Evolutionary conservation across 1,284 basidiomycete genomes (phyloP), one percentile per base, ranked within the genome.

Genomic region (Microbotryum scabiosae): DNA sequence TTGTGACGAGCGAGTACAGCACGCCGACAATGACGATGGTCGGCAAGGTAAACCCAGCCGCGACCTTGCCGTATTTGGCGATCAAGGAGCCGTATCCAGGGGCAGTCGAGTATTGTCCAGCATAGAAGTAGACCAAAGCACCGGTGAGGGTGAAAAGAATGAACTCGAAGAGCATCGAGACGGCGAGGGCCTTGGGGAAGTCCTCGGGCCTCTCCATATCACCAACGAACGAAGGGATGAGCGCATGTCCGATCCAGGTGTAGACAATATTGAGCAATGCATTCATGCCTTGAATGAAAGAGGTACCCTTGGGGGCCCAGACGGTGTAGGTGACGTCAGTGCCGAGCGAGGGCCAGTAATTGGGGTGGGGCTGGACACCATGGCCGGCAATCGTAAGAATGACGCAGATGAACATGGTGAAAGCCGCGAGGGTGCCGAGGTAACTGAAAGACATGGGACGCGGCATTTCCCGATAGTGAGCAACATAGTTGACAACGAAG

Each of bases 201-300:
- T 86, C 84, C 60, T 79, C 78, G 0, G 82, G 82, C 28, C 81
- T 75, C 67, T 78, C 77, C 81, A 83, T 82, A 69, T 82, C 81
- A 51, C 48, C 76, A 73, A 63, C 75, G 68, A 78, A 79, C 0
- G 75, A 76, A 0, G 77, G 78, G 68, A 78, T 78, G 52, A 80
- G 72, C 45, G 80, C 80, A 68, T 87, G 84, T 0, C 84, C 84
- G 51, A 85, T 79, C 70, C 82, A 82, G 2, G 83, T 82, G 56
- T 54, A 56, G 46, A 61, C 53, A 52, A 77, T 72, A 72, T 80
- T 80, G 26, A 81, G 67, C 7, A 77, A 62, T 3, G 76, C 76
- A 54, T 74, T 75, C 50, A 78, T 63, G 61, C 82, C 83, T 51
- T 77, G 73, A 7, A 85, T 80, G 67, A 82, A 86, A 2, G 81